Evolutionary conservation across 257 asterid species (phyloP).

Genomic region (Nicotiana sylvestris): DNA sequence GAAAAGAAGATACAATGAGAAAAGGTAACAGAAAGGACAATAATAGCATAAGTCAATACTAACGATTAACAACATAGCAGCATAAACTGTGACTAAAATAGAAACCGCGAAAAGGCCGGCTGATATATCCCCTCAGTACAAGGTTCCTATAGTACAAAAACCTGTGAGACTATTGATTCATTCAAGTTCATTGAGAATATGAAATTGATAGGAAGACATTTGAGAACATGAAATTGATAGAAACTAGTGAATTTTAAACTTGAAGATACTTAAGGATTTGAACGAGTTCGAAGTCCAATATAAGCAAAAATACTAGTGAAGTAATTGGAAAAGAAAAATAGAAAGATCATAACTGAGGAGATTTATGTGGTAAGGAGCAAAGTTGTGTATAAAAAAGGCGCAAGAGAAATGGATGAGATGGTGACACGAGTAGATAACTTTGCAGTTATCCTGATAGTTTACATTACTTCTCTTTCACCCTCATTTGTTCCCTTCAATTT

Average conservation of each 20-base stretch:
- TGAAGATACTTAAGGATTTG: neutral
- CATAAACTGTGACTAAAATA: neutral
- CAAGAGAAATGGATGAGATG: neutral
- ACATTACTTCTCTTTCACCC: neutral
- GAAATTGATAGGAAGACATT: neutral
- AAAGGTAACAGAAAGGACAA: neutral
- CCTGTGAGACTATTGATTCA: neutral
- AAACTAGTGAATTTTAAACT: neutral
- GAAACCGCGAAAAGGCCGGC: neutral
- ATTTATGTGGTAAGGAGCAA: no score
- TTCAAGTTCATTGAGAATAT: neutral
- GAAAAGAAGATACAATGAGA: neutral
- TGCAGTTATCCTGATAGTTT: neutral
- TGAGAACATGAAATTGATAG: neutral
- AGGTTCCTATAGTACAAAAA: neutral
- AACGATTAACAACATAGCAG: neutral
- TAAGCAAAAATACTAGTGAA: neutral
- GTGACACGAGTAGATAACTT: neutral
- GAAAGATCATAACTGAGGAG: no score
- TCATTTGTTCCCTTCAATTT: neutral
- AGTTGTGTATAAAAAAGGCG: neutral
- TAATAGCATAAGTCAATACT: neutral
- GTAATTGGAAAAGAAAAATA: no score
- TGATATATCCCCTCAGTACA: neutral
- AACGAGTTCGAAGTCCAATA: neutral